Evolutionary conservation across 768 basidiomycete species (phyloP), one percentile per base, ranked within the genome.

Genomic region (Suillus placidus): DNA sequence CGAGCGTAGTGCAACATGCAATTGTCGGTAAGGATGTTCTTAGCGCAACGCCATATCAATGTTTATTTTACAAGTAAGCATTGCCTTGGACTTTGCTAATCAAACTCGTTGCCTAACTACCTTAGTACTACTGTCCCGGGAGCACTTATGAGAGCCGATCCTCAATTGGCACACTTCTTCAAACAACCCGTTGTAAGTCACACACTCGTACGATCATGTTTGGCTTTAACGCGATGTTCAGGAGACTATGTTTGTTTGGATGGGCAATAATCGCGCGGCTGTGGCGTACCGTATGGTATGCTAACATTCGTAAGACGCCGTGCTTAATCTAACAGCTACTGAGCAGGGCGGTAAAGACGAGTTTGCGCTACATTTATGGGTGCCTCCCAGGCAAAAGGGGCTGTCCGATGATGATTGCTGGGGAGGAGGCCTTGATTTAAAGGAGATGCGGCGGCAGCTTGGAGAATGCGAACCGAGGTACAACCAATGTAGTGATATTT

Each of bases 21-120:
- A 72, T 84, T 2, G 63, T 78, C 14, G 76, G 72, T 1, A 69
- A 74, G 14, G 72, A 78, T 43, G 78, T 77, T 26, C 72, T 74
- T 60, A 69, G 70, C 0, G 64, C 70, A 6, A 65, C 68, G 1
- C 72, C 77, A 64, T 65, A 71, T 62, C 60, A 70, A 51, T 60
- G 76, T 67, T 72, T 80, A 47, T 76, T 86, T 66, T 87, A 85
- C 68, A 82, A 81, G 85, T 84, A 61, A 65, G 75, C 64, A 40
- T 60, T n/a, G n/a, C n/a, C n/a, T n/a, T 14, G 42, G 26, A 66
- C 51, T 20, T 55, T 60, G 16, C 9, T 14, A 16, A 55, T 42
- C 18, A 43, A 65, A 49, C 65, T 52, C 23, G 2, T 43, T 40
- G 30, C n/a, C 55, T 34, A 20, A 47, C 58, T 62, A 8, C 16